Percentiles rank a stretch among this genome's conserved stretches.
These are phyloP conservation scores for Westerdykella ornata DNA, from an alignment of 2,329 filamentous ascomycete genomes.

Conservation along the genomic window DNA sequence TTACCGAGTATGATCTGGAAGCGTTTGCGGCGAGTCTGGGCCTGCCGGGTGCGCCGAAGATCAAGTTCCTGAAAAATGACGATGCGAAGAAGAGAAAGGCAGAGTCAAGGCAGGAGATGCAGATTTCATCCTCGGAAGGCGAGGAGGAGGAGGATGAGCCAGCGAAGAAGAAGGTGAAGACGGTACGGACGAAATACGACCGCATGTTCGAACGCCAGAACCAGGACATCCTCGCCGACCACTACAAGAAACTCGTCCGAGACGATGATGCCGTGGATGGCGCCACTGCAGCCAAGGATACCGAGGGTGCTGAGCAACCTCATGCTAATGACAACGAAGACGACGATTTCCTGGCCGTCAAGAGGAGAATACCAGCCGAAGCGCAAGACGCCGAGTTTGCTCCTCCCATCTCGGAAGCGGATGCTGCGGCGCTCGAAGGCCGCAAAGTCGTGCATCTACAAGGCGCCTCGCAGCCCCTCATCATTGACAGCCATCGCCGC, in stretches of 20 bases:
- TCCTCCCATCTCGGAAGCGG: slow-evolving; percentile 39
- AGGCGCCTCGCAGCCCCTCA: slow-evolving; percentile 60
- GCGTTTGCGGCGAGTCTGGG: slow-evolving; percentile 80
- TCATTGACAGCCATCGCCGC: slow-evolving; percentile 89
- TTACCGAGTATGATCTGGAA: slow-evolving; percentile 77
- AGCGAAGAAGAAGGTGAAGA: slow-evolving; percentile 48
- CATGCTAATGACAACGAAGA: slow-evolving; percentile 51
- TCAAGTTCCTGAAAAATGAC: slow-evolving; percentile 87
- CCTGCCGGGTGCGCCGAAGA: slow-evolving; percentile 82
- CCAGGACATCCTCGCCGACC: slow-evolving; percentile 88
- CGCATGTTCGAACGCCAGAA: slow-evolving; percentile 97
- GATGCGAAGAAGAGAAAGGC: slow-evolving; percentile 86
- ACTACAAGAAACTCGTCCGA: slow-evolving; percentile 82
- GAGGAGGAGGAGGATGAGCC: slow-evolving; percentile 43
- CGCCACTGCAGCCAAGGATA: slow-evolving; percentile 32
- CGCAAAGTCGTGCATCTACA: slow-evolving; percentile 59
- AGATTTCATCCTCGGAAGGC: slow-evolving; percentile 55
- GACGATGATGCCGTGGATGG: slow-evolving; percentile 41
- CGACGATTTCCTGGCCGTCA: slow-evolving; percentile 80
- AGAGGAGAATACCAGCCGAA: slow-evolving; percentile 72
- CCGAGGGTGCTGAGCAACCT: slow-evolving; percentile 29
- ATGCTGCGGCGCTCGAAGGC: slow-evolving; percentile 27
- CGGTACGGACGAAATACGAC: slow-evolving; percentile 90
- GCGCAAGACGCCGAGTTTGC: slow-evolving; percentile 47
- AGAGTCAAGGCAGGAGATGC: slow-evolving; percentile 60